Evolutionary conservation across 208 protist species (phyloP), one percentile per base, ranked within the genome.

Genomic region (Balamuthia mandrillaris): DNA sequence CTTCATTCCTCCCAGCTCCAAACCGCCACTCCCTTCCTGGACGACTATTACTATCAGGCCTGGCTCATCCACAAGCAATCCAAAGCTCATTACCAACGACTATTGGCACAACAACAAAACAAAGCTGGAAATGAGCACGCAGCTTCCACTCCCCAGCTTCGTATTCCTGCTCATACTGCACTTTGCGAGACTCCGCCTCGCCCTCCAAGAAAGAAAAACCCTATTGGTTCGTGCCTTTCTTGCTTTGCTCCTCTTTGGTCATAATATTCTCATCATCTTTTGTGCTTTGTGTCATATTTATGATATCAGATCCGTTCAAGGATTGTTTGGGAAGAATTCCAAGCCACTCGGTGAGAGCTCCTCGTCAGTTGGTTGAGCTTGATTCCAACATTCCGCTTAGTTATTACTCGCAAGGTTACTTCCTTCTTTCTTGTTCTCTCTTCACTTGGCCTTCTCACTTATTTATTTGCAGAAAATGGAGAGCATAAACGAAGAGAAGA

Each of bases 41-140:
- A 90, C 66, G 87, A 90, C 29, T 90, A 87, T 74, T 90, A 90
- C 35, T 87, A 85, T 75, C 83, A 90, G 49, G 72, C 49, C 56
- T 74, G 16, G 27, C 42, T 49, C 39, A 4, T 39, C 61, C 3
- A 24, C 33, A 45, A 7, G 31, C 6, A 37, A 37, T 37, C 35
- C 35, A 37, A 66, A 37, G 42, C 35, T 66, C 6, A 14, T 66
- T 18, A 45, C 42, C 2, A 49, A 3, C 56, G 61, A 63, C 37
- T n/a, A 31, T 47, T 70, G 51, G 24, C 33, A 7, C 24, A 14
- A 10, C 56, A 18, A 10, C 24, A 18, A 18, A 37, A 18, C 10
- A 27, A 44, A 21, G 6, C 6, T 49, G 10, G 31, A 24, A 44
- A 39, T 61, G 41, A 14, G 16, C 24, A 27, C 31, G 4, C 72